Evolutionary conservation across 768 basidiomycete species (phyloP).

Genomic region (Mrakia hoshinonis): DNA sequence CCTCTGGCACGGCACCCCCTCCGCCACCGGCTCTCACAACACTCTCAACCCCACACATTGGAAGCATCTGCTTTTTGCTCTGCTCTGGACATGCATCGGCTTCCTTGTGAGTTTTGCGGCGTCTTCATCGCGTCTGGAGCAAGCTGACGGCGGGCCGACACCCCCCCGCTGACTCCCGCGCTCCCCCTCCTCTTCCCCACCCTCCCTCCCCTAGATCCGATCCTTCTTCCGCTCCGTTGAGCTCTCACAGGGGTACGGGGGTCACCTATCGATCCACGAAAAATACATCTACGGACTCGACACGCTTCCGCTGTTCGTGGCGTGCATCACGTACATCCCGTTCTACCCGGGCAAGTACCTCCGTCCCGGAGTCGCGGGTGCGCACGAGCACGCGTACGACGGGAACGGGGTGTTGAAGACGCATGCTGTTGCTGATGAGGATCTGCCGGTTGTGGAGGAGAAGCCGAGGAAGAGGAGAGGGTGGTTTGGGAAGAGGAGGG

Average conservation of each 20-base stretch:
- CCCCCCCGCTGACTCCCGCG: background rate
- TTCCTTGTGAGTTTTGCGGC: conserved; percentile 53
- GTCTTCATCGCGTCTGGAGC: no score
- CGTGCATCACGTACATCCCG: conserved; percentile 13
- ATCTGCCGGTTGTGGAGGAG: background rate
- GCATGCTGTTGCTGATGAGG: background rate
- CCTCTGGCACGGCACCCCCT: conserved; percentile 16
- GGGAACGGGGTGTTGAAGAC: conserved; percentile 2
- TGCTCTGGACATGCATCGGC: conserved; percentile 24
- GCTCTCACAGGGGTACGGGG: conserved; percentile 1
- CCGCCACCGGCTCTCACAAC: no score
- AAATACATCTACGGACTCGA: conserved; percentile 23
- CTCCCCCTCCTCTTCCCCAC: background rate
- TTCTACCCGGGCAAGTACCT: conserved; percentile 27
- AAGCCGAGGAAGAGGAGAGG: background rate
- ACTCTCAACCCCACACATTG: conserved; percentile 10
- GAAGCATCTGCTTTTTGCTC: conserved; percentile 19
- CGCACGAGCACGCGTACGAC: conserved; percentile 21
- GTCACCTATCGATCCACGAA: background rate
- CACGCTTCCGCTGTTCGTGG: conserved; percentile 27
- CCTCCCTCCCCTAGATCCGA: conserved; percentile 2
- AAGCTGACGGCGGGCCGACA: no score
- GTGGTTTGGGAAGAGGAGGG: no score
- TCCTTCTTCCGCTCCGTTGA: conserved; percentile 24
- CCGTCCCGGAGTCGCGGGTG: conserved; percentile 17